These are phyloP conservation scores for Chrysophaeum taylorii DNA, from an alignment of 352 stramenopile genomes.

Conservation along the genomic window DNA sequence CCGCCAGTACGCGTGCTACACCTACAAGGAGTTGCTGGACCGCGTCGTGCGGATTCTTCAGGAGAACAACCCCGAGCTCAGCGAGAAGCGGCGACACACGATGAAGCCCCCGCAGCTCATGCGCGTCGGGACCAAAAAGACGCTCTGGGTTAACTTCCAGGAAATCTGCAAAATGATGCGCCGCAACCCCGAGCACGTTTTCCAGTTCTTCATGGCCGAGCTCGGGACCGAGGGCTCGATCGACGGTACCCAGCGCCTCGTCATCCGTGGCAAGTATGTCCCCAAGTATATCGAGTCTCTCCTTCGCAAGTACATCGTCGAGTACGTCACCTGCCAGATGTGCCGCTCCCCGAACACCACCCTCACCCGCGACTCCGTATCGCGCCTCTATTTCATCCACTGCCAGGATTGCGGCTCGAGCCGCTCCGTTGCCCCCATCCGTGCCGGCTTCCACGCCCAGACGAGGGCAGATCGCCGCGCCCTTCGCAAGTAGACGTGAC, in stretches of 20 bases:
- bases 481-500: slow-evolving; percentile 47
- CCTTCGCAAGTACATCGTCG: slow-evolving; percentile 97
- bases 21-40: slow-evolving; percentile 85
- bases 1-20: slow-evolving; percentile 75
- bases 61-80: slow-evolving; percentile 88
- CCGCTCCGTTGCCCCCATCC: slow-evolving; percentile 89
- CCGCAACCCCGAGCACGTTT: slow-evolving; percentile 92
- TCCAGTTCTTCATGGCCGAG: slow-evolving; percentile 97
- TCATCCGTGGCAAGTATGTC: slow-evolving; percentile 94
- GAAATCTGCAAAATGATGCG: slow-evolving; percentile 97
- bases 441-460: slow-evolving; percentile 93
- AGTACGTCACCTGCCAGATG: slow-evolving; percentile 99
- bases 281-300: slow-evolving; percentile 98
- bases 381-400: slow-evolving; percentile 92
- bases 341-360: slow-evolving; percentile 95
- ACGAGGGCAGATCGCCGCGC: slow-evolving; percentile 62
- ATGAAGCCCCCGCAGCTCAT: slow-evolving; percentile 60
- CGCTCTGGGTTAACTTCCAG: slow-evolving; percentile 97
- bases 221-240: slow-evolving; percentile 97
- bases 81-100: slow-evolving; percentile 78
- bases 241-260: slow-evolving; percentile 93
- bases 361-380: slow-evolving; percentile 87
- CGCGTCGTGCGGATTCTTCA: slow-evolving; percentile 83
- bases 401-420: slow-evolving; percentile 92
- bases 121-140: slow-evolving; percentile 89